These are phyloP conservation scores for Periconia digitata DNA, from an alignment of 2,329 filamentous ascomycete species.

Conservation along the genomic window DNA sequence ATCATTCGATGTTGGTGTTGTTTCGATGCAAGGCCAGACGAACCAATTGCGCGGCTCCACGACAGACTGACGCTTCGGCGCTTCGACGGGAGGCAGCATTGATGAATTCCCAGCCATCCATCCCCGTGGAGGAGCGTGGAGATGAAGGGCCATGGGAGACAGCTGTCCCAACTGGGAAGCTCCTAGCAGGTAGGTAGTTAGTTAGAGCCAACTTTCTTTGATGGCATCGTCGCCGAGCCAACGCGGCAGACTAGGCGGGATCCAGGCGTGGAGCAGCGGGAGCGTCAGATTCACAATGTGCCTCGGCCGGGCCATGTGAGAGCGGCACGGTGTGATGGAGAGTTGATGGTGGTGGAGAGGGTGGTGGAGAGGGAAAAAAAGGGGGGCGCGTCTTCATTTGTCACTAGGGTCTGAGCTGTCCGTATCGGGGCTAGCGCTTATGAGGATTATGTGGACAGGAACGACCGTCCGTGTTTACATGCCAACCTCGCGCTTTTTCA, in stretches of 20 bases:
- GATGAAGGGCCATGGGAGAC: conserved; percentile 7
- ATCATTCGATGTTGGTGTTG: background rate
- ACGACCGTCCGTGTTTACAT: conserved; percentile 14
- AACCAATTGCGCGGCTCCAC: conserved; percentile 40
- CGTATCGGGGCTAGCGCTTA: background rate
- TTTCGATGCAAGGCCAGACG: background rate
- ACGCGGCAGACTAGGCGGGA: background rate
- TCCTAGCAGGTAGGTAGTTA: background rate
- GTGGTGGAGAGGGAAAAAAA: background rate
- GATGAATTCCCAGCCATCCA: conserved; percentile 5
- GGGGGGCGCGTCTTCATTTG: background rate
- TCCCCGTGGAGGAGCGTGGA: background rate
- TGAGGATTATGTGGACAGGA: too few relatives aligned
- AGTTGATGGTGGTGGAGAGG: conserved; percentile 18
- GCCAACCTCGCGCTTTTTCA: conserved; percentile 14
- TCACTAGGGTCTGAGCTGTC: conserved; percentile 6
- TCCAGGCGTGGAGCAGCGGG: background rate
- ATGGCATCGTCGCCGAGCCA: background rate
- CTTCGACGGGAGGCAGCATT: conserved; percentile 15
- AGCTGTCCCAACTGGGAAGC: background rate
- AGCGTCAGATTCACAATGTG: background rate
- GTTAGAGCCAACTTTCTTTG: background rate
- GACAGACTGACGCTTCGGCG: conserved; percentile 16
- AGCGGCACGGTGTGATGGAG: conserved; percentile 7
- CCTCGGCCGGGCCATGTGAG: background rate